Evolutionary conservation across 495 filamentous ascomycete species (phyloP), one percentile per base, ranked within the genome.

Genomic region (Gamarada debralockiae): DNA sequence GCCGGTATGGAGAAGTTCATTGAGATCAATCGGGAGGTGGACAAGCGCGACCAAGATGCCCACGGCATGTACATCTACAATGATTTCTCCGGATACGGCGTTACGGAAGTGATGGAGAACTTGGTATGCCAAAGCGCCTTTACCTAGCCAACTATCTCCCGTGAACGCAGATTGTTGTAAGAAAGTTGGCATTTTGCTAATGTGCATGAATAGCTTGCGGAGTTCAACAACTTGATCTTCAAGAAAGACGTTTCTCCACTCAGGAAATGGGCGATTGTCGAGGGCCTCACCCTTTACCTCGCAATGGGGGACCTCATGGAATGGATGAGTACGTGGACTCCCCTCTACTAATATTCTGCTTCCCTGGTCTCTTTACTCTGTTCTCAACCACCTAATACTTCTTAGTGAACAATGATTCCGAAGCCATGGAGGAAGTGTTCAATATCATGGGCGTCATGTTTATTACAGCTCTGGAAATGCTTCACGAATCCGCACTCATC

Each of bases 101-200:
- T 66, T 5, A 25, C 61, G 18, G 73, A 78, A 53, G 50, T 71
- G 9, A 49, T 73, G n/a, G 63, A 71, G 50, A 77, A 77, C 52
- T 29, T 61, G 20, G 61, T 66, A 59, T 23, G 46, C 45, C n/a
- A 21, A 34, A 2, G 3, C 45, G 4, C 23, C 23, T 36, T 10
- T n/a, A 25, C 45, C 13, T n/a, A n/a, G n/a, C n/a, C n/a, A n/a
- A n/a, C n/a, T n/a, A n/a, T n/a, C n/a, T n/a, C n/a, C n/a, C n/a
- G n/a, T n/a, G n/a, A n/a, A n/a, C n/a, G n/a, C n/a, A n/a, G n/a
- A n/a, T n/a, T n/a, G n/a, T n/a, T n/a, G n/a, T n/a, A n/a, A n/a
- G n/a, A 12, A 24, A 25, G 33, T 41, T 6, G 38, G 10, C 17
- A 41, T 41, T 6, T 15, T 15, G 38, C 38, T 41, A 41, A 41